Evolutionary conservation across 1,139 yeast species (phyloP).

Genomic region (Magnusiomyces tetraspermus): DNA sequence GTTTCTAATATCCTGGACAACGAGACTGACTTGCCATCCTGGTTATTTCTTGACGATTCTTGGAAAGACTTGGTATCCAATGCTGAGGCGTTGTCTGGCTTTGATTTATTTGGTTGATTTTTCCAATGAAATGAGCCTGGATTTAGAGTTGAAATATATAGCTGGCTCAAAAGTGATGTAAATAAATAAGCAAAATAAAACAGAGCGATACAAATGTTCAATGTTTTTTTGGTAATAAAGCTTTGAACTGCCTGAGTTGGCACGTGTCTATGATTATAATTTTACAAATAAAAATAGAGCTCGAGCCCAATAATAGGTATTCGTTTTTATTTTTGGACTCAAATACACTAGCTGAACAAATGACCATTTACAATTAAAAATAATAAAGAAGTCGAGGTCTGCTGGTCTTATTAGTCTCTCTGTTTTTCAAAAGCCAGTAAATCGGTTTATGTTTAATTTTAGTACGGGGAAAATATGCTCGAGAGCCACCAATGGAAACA

Average conservation of each 20-base stretch:
- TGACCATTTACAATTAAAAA: not conserved
- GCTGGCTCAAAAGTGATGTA: not conserved
- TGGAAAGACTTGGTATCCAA: conserved; percentile 28
- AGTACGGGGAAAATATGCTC: too few relatives aligned
- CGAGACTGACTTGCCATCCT: conserved; percentile 15
- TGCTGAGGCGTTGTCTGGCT: conserved; percentile 27
- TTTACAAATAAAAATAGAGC: too few relatives aligned
- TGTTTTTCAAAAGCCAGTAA: not conserved
- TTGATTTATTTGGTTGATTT: conserved; percentile 17
- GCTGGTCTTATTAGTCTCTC: too few relatives aligned
- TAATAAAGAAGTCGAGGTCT: not conserved
- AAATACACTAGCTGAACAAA: not conserved
- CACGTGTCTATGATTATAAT: too few relatives aligned
- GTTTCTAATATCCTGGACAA: not conserved
- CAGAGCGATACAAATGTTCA: too few relatives aligned
- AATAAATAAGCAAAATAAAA: not conserved
- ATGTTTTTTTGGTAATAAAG: too few relatives aligned
- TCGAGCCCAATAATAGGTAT: too few relatives aligned
- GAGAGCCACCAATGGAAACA: too few relatives aligned
- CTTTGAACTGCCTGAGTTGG: too few relatives aligned
- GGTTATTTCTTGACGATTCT: conserved; percentile 27
- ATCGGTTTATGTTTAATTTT: not conserved
- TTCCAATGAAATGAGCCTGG: not conserved
- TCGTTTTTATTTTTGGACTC: not conserved
- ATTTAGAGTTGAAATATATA: not conserved